These are phyloP conservation scores for Saussurea involucrata DNA, from an alignment of 129 eudicot species.

Conservation along the genomic window DNA sequence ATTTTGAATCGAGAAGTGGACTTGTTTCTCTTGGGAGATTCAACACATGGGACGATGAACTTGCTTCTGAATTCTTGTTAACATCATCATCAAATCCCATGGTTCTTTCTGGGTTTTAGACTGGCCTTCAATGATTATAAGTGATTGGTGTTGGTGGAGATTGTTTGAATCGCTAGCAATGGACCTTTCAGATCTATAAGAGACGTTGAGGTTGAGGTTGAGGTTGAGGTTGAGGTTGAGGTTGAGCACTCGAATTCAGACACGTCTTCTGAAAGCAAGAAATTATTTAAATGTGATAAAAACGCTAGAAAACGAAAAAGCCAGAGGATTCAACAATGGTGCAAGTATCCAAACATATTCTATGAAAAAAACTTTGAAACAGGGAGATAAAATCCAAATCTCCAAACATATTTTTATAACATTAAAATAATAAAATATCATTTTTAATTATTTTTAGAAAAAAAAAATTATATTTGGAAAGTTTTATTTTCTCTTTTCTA, in stretches of 20 bases:
- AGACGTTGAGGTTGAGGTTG: not conserved
- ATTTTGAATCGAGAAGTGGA: constrained; percentile 34
- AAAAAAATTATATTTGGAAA: too few species aligned
- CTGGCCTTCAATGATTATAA: not conserved
- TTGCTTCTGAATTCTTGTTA: constrained; percentile 38
- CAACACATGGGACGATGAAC: constrained; percentile 47
- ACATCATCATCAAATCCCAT: constrained; percentile 34
- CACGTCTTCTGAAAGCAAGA: not conserved
- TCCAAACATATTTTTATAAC: too few species aligned
- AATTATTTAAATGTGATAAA: not conserved
- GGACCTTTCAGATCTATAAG: constrained; percentile 11
- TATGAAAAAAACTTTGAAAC: too few species aligned
- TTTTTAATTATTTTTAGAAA: too few species aligned
- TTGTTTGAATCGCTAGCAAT: not conserved
- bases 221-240: not conserved
- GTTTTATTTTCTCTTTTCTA: too few species aligned
- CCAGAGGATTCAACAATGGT: not conserved
- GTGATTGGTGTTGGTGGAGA: not conserved
- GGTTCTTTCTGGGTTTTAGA: not conserved
- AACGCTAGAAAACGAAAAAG: not conserved
- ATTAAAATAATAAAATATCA: too few species aligned
- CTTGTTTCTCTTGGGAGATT: constrained; percentile 47
- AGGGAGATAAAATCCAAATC: too few species aligned
- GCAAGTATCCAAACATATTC: too few species aligned
- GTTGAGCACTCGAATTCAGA: not conserved